phyloP scores from a whole-genome alignment of 2,329 filamentous ascomycete species.

The Clarireedia homoeocarpa region DNA sequence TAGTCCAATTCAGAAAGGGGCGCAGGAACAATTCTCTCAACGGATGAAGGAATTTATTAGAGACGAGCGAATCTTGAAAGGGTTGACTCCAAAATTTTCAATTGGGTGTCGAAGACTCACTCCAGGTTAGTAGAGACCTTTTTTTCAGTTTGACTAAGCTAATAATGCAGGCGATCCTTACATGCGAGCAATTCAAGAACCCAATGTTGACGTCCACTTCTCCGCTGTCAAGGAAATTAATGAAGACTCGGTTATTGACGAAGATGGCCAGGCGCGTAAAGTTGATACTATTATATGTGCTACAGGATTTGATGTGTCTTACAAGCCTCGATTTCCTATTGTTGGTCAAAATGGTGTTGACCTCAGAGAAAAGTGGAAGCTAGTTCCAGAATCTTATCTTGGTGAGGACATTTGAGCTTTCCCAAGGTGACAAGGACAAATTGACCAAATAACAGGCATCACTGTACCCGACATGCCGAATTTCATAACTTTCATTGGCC shows the following conservation, averaged over 20 bases:
- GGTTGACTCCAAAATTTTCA: conserved; percentile 13
- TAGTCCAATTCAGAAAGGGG: conserved; percentile 33
- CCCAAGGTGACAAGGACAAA: not conserved
- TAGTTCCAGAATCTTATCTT: conserved; percentile 22
- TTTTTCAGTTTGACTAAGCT: conserved; percentile 25
- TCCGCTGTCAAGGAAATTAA: conserved; percentile 34
- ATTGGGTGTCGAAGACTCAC: conserved; percentile 37
- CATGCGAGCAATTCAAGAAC: conserved; percentile 41
- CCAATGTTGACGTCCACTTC: conserved; percentile 44
- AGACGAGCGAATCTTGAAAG: conserved; percentile 30
- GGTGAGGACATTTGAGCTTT: not conserved
- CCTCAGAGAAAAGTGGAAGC: conserved; percentile 27
- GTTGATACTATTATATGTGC: conserved; percentile 33
- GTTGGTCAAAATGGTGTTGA: conserved; percentile 17
- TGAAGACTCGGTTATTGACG: conserved; percentile 28
- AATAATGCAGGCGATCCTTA: conserved; percentile 37
- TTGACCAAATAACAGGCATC: conserved; percentile 17
- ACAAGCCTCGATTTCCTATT: conserved; percentile 20
- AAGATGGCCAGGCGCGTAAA: conserved; percentile 22
- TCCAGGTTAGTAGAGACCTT: conserved; percentile 35
- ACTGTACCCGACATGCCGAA: conserved; percentile 23
- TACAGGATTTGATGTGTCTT: conserved; percentile 29
- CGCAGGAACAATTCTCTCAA: conserved; percentile 32
- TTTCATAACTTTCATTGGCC: conserved; percentile 24
- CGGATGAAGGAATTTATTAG: conserved; percentile 44